These are phyloP conservation scores for Irpex rosettiformis DNA, from an alignment of 1,284 basidiomycete genomes.

Conservation along the genomic window DNA sequence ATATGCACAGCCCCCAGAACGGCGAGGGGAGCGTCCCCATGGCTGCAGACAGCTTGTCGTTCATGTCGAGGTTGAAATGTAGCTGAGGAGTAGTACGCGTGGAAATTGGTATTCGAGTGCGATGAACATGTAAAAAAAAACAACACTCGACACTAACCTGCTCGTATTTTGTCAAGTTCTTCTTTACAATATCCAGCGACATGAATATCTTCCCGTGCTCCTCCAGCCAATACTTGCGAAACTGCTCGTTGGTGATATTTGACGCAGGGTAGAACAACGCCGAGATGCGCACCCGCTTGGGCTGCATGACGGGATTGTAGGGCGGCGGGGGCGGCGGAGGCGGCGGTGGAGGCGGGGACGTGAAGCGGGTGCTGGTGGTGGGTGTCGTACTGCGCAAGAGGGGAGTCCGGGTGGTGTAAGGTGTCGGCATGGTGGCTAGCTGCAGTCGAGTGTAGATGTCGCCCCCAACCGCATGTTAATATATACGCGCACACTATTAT, in stretches of 20 bases:
- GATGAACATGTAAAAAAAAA: too few species aligned
- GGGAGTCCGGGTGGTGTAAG: too few species aligned
- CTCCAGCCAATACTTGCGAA: constrained; percentile 20
- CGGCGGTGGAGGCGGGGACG: too few species aligned
- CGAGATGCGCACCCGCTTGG: constrained; percentile 18
- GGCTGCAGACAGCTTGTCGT: constrained; percentile 10
- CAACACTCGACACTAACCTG: constrained; percentile 21
- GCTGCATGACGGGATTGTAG: constrained; percentile 10
- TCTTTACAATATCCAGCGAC: constrained; percentile 20
- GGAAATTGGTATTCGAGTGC: too few species aligned
- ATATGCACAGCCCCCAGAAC: constrained; percentile 19
- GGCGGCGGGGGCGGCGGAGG: background rate
- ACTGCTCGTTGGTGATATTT: constrained; percentile 17
- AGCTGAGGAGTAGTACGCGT: too few species aligned
- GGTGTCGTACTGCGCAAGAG: too few species aligned
- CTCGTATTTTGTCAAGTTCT: constrained; percentile 23
- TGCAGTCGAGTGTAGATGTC: too few species aligned
- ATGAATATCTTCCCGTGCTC: constrained; percentile 20
- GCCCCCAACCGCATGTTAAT: too few species aligned
- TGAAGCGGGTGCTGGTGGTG: too few species aligned
- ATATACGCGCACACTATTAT: too few species aligned
- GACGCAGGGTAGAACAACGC: constrained; percentile 17
- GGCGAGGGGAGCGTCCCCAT: constrained; percentile 12
- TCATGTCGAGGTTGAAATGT: constrained; percentile 17
- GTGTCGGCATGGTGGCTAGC: background rate